Evolutionary conservation across 129 eudicot species (phyloP).

Genomic region (Escallonia herrerae): DNA sequence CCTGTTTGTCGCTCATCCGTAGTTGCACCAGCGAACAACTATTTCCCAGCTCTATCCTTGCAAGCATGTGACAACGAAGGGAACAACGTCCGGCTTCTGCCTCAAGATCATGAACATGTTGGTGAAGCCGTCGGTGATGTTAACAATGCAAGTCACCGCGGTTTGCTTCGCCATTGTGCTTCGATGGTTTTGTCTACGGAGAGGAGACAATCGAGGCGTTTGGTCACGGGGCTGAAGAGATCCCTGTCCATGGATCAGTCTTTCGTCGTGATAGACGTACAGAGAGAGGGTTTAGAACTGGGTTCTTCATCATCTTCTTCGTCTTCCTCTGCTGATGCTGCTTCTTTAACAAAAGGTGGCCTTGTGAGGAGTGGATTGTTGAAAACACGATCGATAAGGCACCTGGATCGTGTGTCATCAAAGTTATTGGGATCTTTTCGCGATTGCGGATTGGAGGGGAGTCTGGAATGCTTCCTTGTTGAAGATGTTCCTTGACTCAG

Average conservation of each 20-base stretch:
- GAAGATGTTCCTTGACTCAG: not conserved
- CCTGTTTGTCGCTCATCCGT: constrained; percentile 30
- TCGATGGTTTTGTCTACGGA: constrained; percentile 15
- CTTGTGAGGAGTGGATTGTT: not conserved
- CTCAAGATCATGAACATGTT: not conserved
- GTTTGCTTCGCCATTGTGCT: constrained; percentile 6
- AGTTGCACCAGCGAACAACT: not conserved
- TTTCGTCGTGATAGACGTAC: constrained; percentile 5
- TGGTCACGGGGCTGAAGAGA: constrained; percentile 19
- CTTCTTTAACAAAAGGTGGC: not conserved
- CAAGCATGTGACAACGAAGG: not conserved
- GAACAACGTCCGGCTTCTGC: not conserved
- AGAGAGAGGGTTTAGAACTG: not conserved
- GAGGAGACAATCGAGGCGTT: not conserved
- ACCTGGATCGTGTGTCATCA: constrained; percentile 7
- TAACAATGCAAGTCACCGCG: not conserved
- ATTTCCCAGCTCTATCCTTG: not conserved
- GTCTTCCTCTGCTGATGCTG: not conserved
- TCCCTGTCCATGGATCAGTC: constrained; percentile 37
- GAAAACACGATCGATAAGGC: constrained; percentile 1
- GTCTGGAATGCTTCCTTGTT: constrained; percentile 12
- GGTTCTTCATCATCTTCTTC: not conserved
- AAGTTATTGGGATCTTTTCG: constrained; percentile 12
- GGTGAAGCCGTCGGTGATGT: not conserved
- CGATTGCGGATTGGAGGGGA: constrained; percentile 13